Percentiles rank a stretch among this genome's conserved stretches.
phyloP scores from a whole-genome alignment of 768 basidiomycete genomes.

The Naganishia randhawae region DNA sequence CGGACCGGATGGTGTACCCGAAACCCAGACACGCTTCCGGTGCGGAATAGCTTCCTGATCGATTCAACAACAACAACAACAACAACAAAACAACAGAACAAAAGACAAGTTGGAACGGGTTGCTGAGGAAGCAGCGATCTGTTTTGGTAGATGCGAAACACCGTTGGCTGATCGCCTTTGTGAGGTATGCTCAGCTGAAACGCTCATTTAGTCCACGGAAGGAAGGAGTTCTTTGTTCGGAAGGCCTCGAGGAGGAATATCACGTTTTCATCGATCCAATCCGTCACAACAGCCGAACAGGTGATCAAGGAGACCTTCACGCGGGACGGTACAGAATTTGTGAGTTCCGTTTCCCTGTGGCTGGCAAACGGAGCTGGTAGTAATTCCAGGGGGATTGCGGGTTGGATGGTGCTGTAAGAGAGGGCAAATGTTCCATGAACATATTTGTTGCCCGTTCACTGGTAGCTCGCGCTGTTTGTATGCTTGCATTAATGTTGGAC shows the following conservation, averaged over 20 bases:
- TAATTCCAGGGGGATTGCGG: no score
- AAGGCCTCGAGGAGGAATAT: neutral
- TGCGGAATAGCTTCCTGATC: neutral
- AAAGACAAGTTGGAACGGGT: neutral
- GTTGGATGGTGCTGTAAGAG: neutral
- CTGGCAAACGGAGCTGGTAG: no score
- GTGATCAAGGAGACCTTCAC: neutral
- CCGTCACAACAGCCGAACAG: no score
- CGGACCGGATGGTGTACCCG: constrained; percentile 1
- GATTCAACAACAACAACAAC: neutral
- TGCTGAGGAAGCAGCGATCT: neutral
- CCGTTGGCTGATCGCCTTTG: neutral
- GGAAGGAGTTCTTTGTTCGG: neutral
- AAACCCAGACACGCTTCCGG: neutral
- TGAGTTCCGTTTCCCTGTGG: neutral
- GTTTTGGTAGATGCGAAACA: neutral
- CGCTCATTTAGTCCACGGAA: neutral
- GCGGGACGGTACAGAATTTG: neutral
- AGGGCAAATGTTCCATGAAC: neutral
- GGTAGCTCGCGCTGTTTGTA: no score
- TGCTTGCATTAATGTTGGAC: no score
- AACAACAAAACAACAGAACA: neutral
- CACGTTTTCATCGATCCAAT: neutral
- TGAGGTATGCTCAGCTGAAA: neutral
- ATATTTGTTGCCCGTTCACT: neutral